Conservation (phyloP, 305 asterid genomes). For the Fraxinus greggii region DNA sequence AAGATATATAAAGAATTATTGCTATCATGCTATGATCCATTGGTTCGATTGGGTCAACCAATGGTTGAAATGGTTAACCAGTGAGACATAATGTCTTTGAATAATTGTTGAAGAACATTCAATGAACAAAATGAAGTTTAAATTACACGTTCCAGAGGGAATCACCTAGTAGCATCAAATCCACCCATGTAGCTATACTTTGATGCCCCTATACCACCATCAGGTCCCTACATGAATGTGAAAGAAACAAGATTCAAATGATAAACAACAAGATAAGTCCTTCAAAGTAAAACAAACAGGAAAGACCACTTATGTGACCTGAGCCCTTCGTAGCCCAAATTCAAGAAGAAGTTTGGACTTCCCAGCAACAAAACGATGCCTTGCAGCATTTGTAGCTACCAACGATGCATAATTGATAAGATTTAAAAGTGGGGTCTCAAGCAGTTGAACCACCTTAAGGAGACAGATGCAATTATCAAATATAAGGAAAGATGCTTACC, state of each 20-base stretch:
- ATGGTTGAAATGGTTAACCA: neutral
- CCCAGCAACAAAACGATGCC: constrained; percentile 99
- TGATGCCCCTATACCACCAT: constrained; percentile 96
- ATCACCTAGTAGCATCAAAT: constrained; percentile 95
- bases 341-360: constrained; percentile 91
- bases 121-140: constrained; percentile 3
- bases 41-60: neutral
- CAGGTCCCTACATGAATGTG: constrained; percentile 74
- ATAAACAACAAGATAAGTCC: constrained; percentile 8
- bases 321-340: constrained; percentile 93
- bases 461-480: constrained; percentile 27
- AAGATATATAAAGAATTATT: neutral
- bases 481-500: constrained; percentile 20
- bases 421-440: constrained; percentile 90
- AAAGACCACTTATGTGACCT: constrained; percentile 42
- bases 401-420: constrained; percentile 88
- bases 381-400: constrained; percentile 98
- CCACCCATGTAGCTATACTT: constrained; percentile 98
- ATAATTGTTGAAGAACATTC: neutral
- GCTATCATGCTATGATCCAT: constrained; percentile 4
- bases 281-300: constrained; percentile 26
- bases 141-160: neutral
- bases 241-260: constrained; percentile 22
- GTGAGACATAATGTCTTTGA: neutral
- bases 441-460: constrained; percentile 84